These are phyloP conservation scores for Clonostachys solani DNA, from an alignment of 2,329 filamentous ascomycete species.

Conservation along the genomic window DNA sequence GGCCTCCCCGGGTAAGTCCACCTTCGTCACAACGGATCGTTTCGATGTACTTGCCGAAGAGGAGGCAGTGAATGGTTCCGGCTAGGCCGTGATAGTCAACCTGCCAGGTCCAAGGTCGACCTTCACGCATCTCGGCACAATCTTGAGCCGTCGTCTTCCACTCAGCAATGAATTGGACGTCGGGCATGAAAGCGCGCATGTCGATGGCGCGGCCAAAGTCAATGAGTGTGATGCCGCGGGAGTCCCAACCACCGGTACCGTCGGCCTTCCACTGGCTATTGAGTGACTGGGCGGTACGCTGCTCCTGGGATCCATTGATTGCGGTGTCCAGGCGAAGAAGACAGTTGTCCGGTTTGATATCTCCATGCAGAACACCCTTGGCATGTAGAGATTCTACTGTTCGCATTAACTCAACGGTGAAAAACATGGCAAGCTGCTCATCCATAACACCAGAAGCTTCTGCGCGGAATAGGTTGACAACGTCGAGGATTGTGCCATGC, in stretches of 20 bases:
- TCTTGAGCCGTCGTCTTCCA: conserved; percentile 88
- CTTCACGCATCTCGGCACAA: conserved; percentile 93
- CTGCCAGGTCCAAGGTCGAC: conserved; percentile 94
- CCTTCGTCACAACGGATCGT: conserved; percentile 56
- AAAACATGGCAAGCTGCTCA: conserved; percentile 91
- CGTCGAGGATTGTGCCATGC: conserved; percentile 90
- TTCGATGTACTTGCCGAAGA: conserved; percentile 95
- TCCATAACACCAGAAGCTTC: conserved; percentile 77
- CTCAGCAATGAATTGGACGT: conserved; percentile 84
- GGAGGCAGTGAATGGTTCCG: conserved; percentile 78
- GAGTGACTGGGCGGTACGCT: conserved; percentile 33
- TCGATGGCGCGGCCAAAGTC: conserved; percentile 95
- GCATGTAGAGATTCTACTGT: conserved; percentile 84
- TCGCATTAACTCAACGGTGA: conserved; percentile 84
- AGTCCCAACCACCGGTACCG: conserved; percentile 73
- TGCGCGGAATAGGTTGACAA: conserved; percentile 80
- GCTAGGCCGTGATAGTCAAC: conserved; percentile 95
- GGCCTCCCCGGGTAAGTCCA: conserved; percentile 52
- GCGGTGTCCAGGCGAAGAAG: conserved; percentile 71
- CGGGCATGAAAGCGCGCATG: conserved; percentile 75
- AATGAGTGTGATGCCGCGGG: conserved; percentile 80
- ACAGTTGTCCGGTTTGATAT: conserved; percentile 94
- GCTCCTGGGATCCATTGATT: conserved; percentile 16
- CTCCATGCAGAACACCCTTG: conserved; percentile 80
- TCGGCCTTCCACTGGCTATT: conserved; percentile 64